These are phyloP conservation scores for Ilex aquifolium DNA, from an alignment of 257 asterid genomes.

Conservation along the genomic window DNA sequence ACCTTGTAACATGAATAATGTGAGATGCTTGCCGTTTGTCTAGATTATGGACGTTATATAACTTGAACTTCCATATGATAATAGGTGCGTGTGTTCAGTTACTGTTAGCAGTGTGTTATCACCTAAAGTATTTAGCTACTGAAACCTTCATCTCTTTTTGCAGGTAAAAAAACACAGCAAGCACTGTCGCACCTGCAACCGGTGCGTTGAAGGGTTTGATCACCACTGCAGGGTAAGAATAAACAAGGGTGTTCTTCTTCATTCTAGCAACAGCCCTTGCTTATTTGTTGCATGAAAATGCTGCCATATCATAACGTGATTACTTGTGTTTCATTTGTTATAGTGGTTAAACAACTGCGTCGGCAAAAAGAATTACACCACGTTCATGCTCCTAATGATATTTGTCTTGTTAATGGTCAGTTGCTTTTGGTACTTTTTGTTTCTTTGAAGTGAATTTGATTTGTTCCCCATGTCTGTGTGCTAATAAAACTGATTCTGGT, in stretches of 20 bases:
- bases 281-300: background rate
- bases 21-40: too few species aligned
- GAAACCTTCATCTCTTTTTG: slow-evolving; percentile 4
- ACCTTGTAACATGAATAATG: too few species aligned
- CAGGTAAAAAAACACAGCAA: slow-evolving; percentile 94
- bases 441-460: background rate
- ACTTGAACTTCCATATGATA: too few species aligned
- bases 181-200: slow-evolving; percentile 94
- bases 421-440: background rate
- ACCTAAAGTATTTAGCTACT: slow-evolving; percentile 2
- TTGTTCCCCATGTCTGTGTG: background rate
- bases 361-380: slow-evolving; percentile 92
- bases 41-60: too few species aligned
- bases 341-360: slow-evolving; percentile 99
- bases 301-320: background rate
- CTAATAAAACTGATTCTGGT: slow-evolving; percentile 17
- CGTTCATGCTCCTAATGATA: slow-evolving; percentile 83
- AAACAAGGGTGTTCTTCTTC: background rate
- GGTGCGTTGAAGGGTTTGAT: slow-evolving; percentile 97
- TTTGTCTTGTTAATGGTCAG: slow-evolving; percentile 81
- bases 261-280: slow-evolving; percentile 5
- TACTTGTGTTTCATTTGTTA: slow-evolving; percentile 15
- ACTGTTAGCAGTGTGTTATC: too few species aligned
- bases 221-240: slow-evolving; percentile 94
- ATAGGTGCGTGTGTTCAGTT: too few species aligned